These are phyloP conservation scores for Xylariomycetidae sp. DNA, from an alignment of 2,329 filamentous ascomycete genomes.

Conservation along the genomic window DNA sequence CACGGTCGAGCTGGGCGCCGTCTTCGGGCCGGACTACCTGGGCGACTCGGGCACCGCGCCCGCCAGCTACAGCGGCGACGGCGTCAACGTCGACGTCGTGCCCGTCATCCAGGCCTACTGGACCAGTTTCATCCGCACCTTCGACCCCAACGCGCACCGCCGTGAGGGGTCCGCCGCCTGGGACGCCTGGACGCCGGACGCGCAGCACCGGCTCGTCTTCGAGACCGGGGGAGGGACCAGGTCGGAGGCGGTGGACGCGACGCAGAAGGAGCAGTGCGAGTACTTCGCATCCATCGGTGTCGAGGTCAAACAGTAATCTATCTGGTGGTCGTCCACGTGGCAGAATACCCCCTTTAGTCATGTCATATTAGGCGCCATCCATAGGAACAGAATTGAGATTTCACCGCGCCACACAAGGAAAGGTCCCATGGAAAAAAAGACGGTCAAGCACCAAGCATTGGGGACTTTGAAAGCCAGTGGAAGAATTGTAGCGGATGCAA, in stretches of 20 bases:
- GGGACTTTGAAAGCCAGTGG: too few relatives aligned
- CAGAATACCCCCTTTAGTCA: too few relatives aligned
- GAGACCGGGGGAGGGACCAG: conserved; percentile 32
- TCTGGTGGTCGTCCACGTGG: too few relatives aligned
- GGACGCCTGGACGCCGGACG: conserved; percentile 16
- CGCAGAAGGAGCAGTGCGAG: conserved; percentile 36
- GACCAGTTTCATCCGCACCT: conserved; percentile 63
- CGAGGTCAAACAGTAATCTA: conserved; percentile 38
- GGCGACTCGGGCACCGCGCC: conserved; percentile 36
- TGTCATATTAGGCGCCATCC: too few relatives aligned
- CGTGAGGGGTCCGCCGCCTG: conserved; percentile 17
- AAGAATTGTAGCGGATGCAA: too few relatives aligned
- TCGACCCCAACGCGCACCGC: conserved; percentile 53
- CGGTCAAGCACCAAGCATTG: too few relatives aligned
- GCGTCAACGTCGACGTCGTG: conserved; percentile 51
- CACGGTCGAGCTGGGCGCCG: conserved; percentile 58
- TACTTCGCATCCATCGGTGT: conserved; percentile 44
- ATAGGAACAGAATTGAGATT: too few relatives aligned
- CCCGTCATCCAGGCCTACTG: conserved; percentile 64
- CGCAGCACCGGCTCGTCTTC: conserved; percentile 34
- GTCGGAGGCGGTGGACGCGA: conserved; percentile 38
- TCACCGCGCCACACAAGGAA: too few relatives aligned
- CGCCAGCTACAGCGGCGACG: conserved; percentile 45
- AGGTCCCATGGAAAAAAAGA: too few relatives aligned
- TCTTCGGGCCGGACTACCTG: conserved; percentile 59